A percentile compares a stretch with the other conserved stretches of the same genome.
These are phyloP conservation scores for Spirogloea muscicola DNA, from an alignment of 139 green algal species.

Conservation along the genomic window DNA sequence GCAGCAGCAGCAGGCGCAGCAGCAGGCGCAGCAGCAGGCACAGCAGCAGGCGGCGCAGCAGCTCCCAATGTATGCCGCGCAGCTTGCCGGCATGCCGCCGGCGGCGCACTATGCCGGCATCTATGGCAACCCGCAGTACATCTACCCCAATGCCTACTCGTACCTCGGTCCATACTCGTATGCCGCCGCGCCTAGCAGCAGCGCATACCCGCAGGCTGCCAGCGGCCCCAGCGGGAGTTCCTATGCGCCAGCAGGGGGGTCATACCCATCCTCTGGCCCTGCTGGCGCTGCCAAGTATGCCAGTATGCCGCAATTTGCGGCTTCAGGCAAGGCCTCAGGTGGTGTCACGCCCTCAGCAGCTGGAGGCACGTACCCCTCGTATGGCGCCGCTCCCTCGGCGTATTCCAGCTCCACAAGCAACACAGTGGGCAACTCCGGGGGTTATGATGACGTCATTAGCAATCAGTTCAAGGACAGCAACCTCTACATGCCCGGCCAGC, in stretches of 20 bases:
- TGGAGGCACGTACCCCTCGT: too few species aligned
- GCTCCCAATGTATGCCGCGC: constrained; percentile 12
- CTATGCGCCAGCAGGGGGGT: constrained; percentile 3
- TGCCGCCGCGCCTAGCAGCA: not conserved
- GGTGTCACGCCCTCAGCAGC: too few species aligned
- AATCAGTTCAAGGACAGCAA: constrained; percentile 37
- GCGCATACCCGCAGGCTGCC: constrained; percentile 24
- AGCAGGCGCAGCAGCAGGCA: constrained; percentile 23
- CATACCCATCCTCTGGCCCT: too few species aligned
- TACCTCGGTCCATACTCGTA: constrained; percentile 11
- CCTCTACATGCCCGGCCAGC: constrained; percentile 41
- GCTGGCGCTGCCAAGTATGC: too few species aligned
- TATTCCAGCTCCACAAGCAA: too few species aligned
- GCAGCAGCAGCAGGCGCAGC: constrained; percentile 11
- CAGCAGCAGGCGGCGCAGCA: constrained; percentile 18
- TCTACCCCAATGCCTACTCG: constrained; percentile 22
- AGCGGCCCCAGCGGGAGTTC: not conserved
- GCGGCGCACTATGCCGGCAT: not conserved
- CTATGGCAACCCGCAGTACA: constrained; percentile 30
- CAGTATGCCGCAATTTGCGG: too few species aligned
- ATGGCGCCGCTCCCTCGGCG: too few species aligned
- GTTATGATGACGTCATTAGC: constrained; percentile 21
- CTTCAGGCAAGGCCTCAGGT: too few species aligned
- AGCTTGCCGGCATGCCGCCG: constrained; percentile 19
- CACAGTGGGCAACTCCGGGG: not conserved